Evolutionary conservation across 1,284 basidiomycete genomes (phyloP), one percentile per base, ranked within the genome.

Genomic region (Trichosporon inkin): DNA sequence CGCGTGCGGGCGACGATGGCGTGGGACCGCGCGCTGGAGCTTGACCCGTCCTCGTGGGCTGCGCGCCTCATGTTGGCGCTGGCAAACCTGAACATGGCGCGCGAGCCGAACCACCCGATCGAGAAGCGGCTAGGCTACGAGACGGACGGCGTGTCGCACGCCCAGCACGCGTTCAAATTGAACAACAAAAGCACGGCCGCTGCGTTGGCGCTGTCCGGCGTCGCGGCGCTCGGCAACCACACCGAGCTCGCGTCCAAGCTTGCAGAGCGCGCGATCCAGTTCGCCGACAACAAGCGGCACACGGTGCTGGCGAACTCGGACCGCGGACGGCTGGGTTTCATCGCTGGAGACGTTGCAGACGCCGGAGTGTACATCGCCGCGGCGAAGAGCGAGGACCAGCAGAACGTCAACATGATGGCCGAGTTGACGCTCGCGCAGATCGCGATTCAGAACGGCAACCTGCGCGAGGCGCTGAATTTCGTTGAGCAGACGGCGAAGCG

Each of bases 251-350:
- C 91, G 0, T 78, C 92, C 56, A 97, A 96, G 80, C 81, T 96
- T 16, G 92, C 92, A 4, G 94, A 97, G 72, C 84, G 92, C 54
- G 89, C 92, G 0, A 86, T 97, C 37, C 92, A 96, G 73, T 95
- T 89, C 71, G 88, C 92, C 0, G 92, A 96, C 67, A 91, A 90
- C 0, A 82, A 89, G 55, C 84, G 88, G 88, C 54, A 82, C 89
- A 51, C 87, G 83, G n/a, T 91, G 88, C 72, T 90, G 85, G 24
- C 89, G 87, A 72, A 77, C 80, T 92, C 57, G 81, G 88, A 66
- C 85, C 86, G 81, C 14, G 93, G 86, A 1, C 84, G 92, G 16
- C 85, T 90, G 14, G 84, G 87, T 13, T 92, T 93, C 70, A 84
- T 60, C 79, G 88, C 76, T 82, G 87, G 53, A 79, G 75, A 84